A percentile compares a stretch with the other conserved stretches of the same genome.
These are phyloP conservation scores for Yarrowia alimentaria DNA, from an alignment of 805 yeast genomes.

Conservation along the genomic window DNA sequence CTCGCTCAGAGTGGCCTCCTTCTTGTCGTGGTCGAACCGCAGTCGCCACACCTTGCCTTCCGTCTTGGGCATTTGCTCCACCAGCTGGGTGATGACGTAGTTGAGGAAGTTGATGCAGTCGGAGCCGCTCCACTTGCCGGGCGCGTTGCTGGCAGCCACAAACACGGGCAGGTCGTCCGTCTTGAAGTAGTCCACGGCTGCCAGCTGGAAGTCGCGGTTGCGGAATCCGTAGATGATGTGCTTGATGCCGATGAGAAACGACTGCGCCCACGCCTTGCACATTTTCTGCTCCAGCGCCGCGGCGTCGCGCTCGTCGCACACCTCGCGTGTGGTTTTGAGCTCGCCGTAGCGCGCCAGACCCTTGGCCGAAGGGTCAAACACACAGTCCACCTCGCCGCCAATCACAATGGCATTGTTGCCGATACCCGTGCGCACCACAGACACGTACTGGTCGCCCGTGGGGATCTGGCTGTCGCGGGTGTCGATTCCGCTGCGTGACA, in stretches of 20 bases:
- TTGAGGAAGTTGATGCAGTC: constrained; percentile 80
- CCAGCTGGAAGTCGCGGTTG: constrained; percentile 64
- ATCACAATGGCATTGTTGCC: constrained; percentile 66
- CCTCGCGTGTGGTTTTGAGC: constrained; percentile 65
- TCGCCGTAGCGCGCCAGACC: constrained; percentile 66
- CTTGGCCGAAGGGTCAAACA: constrained; percentile 59
- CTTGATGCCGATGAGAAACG: constrained; percentile 83
- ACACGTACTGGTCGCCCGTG: constrained; percentile 62
- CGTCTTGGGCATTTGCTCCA: constrained; percentile 53
- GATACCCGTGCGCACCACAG: constrained; percentile 82
- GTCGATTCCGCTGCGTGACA: constrained; percentile 66
- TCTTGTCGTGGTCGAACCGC: constrained; percentile 8
- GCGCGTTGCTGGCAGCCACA: no score
- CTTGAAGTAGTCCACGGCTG: constrained; percentile 67
- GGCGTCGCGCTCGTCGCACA: constrained; percentile 57
- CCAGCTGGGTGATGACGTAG: constrained; percentile 78
- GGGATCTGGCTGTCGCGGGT: constrained; percentile 57
- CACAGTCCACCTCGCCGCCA: constrained; percentile 92
- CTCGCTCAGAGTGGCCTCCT: constrained; percentile 2
- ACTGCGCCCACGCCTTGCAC: constrained; percentile 87
- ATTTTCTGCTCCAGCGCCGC: constrained; percentile 71
- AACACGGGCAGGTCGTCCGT: constrained; percentile 71
- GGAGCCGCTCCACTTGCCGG: constrained; percentile 65
- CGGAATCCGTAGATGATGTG: constrained; percentile 81
- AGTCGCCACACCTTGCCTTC: constrained; percentile 39